Base-by-base conservation (phyloP, 2,329 filamentous ascomycete species). In the Ceratocystis ficicola region DNA sequence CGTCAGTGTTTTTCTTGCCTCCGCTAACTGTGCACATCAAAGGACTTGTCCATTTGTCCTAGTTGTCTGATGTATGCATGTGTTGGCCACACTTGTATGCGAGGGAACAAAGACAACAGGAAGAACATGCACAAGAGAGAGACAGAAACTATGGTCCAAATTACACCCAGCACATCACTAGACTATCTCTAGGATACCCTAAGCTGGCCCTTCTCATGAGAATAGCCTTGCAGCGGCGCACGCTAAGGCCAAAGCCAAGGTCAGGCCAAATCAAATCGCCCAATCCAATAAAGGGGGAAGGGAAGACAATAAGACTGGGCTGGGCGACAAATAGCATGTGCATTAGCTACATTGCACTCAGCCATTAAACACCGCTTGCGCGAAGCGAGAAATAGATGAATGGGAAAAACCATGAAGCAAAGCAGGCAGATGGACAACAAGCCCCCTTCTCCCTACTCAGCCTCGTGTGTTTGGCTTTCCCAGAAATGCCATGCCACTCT, bases 361-460 rank as follows among this genome's bases (percentile, higher is more conserved):
- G 55, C 30, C 55, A 59, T 59, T 28, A 59, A 59, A 59, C 55
- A n/a, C 55, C 55, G 55, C 55, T 59, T 59, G 28, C 55, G 36
- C 20, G 25, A 59, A 59, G 55, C 55, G 55, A 59, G 55, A 59
- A 59, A 59, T 28, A 32, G 30, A 59, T 28, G 55, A 59, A 36
- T 59, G 55, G 55, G 25, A 36, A 41, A 59, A 36, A 17, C 32
- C 17, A 20, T 55, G 5, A 10, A 52, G 48, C 22, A n/a, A 41
- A 41, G 10, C 4, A 41, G 36, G 36, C 36, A 12, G 36, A 41
- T 41, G 15, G 10, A 41, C 12, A 36, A 12, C 32, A 12, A 41
- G 36, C 36, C 2, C 10, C 36, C 36, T 41, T 41, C 36, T 41
- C 36, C 36, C 36, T 41, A 41, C 36, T 41, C 36, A 41, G 36